Evolutionary conservation across 23 red algal species (phyloP), one percentile per base, ranked within the genome.

Genomic region (Agarophyton chilense): DNA sequence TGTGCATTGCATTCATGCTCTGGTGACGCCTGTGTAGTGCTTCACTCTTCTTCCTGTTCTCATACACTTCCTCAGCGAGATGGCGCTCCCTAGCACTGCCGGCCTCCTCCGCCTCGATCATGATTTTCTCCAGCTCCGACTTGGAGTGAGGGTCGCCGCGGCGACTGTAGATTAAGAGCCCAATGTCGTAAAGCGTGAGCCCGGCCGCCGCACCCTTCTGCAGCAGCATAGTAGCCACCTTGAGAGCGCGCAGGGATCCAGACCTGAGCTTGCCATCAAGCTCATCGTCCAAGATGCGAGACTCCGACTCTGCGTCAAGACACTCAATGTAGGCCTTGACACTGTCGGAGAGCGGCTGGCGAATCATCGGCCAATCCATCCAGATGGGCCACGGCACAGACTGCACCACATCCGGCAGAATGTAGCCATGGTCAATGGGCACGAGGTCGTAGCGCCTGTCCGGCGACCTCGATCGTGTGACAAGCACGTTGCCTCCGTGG

Each of bases 301-400:
- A 93, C 64, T 99, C 97, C 13, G 67, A 51, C 2, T 89, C 83
- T 1, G 87, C 93, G 61, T 99, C 97, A 55, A 99, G 90, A 21
- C 72, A 39, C 13, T 22, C 71, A 61, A 92, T 79, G 74, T 98
- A 98, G 22, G 47, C 33, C 18, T 57, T 83, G 17, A 91, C 78
- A 10, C 78, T 38, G 26, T 79, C 52, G 13, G 82, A 83, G 33
- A 99, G 49, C 24, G 97, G 88, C 52, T 99, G 62, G 4, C 80
- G 53, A 10, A 93, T 74, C 78, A 92, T 88, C n/a, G 97, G 90
- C 97, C 97, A 99, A 63, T 99, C 97, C 97, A 99, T 99, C 97
- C 97, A 99, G 35, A 93, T 77, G 50, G 97, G 87, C 93, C 97
- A 95, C 51, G 97, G 97, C 65, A 89, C 70, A 47, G 86, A 84